phyloP scores from a whole-genome alignment of 2,329 filamentous ascomycete species.

The Stemphylium lycopersici region DNA sequence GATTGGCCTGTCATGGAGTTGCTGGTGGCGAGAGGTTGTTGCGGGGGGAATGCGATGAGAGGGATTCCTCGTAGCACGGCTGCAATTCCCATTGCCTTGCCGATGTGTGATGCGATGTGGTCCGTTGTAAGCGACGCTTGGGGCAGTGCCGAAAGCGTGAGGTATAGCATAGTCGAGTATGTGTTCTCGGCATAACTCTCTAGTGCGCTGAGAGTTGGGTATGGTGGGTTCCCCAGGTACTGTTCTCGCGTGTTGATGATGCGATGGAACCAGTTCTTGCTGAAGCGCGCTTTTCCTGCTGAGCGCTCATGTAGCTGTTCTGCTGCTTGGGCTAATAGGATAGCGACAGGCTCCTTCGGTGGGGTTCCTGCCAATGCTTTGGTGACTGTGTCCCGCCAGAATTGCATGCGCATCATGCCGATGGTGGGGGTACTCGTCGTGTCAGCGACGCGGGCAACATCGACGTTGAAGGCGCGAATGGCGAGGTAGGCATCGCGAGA shows the following conservation, averaged over 20 bases:
- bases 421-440: slow-evolving; percentile 86
- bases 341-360: slow-evolving; percentile 88
- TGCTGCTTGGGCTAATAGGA: slow-evolving; percentile 78
- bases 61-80: slow-evolving; percentile 87
- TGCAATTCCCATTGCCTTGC: slow-evolving; percentile 88
- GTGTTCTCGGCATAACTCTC: slow-evolving; percentile 94
- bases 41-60: slow-evolving; percentile 78
- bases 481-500: slow-evolving; percentile 85
- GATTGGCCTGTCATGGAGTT: slow-evolving; percentile 45
- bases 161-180: slow-evolving; percentile 89
- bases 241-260: slow-evolving; percentile 82
- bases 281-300: slow-evolving; percentile 57
- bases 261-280: slow-evolving; percentile 64
- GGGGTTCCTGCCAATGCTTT: slow-evolving; percentile 78
- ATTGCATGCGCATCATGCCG: slow-evolving; percentile 87
- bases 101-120: slow-evolving; percentile 92
- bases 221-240: slow-evolving; percentile 83
- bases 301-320: slow-evolving; percentile 59
- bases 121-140: slow-evolving; percentile 84
- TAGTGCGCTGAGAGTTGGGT: slow-evolving; percentile 71
- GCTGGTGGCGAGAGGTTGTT: slow-evolving; percentile 59
- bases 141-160: slow-evolving; percentile 79
- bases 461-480: slow-evolving; percentile 89
- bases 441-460: slow-evolving; percentile 88
- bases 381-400: slow-evolving; percentile 87